Evolutionary conservation across 106 monocot genomes (phyloP).

Genomic region (Triglochin maritima): DNA sequence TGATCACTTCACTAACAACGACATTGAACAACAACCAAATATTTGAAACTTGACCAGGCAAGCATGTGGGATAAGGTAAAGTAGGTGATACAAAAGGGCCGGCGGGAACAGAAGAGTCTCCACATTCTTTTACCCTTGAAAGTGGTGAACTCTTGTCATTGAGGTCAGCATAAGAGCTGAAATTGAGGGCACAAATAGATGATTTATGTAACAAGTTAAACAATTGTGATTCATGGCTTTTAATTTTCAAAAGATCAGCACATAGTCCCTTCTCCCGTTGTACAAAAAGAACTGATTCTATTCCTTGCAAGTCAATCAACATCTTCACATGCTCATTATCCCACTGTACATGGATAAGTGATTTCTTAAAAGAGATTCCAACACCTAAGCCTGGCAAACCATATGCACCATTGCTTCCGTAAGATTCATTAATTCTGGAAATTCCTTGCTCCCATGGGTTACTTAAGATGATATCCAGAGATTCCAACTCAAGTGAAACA

Average conservation of each 20-base stretch:
- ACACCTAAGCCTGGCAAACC: constrained; percentile 23
- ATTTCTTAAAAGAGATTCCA: constrained; percentile 36
- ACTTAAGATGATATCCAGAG: constrained; percentile 34
- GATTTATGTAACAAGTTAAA: constrained; percentile 22
- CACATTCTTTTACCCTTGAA: constrained; percentile 1
- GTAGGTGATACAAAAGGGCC: too few species aligned
- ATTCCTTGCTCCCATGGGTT: constrained; percentile 12
- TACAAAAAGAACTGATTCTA: constrained; percentile 34
- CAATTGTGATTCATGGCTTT: constrained; percentile 9
- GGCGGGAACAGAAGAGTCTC: too few species aligned
- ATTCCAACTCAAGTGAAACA: constrained; percentile 25
- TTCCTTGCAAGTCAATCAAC: constrained; percentile 24
- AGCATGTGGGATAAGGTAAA: constrained; percentile 2
- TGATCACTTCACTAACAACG: constrained; percentile 31
- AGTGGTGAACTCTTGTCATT: constrained; percentile 7
- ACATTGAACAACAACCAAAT: constrained; percentile 27
- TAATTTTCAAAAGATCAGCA: constrained; percentile 14
- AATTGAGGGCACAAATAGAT: constrained; percentile 16
- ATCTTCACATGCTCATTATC: constrained; percentile 17
- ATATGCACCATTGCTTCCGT: not conserved
- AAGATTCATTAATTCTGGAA: not conserved
- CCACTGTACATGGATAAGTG: constrained; percentile 27
- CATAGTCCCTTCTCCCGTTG: constrained; percentile 7
- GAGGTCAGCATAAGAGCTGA: constrained; percentile 21
- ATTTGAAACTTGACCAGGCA: constrained; percentile 6